A percentile compares a stretch with the other conserved stretches of the same genome.
Conservation (phyloP, 768 basidiomycete genomes). For the Plicaturopsis crispa region DNA sequence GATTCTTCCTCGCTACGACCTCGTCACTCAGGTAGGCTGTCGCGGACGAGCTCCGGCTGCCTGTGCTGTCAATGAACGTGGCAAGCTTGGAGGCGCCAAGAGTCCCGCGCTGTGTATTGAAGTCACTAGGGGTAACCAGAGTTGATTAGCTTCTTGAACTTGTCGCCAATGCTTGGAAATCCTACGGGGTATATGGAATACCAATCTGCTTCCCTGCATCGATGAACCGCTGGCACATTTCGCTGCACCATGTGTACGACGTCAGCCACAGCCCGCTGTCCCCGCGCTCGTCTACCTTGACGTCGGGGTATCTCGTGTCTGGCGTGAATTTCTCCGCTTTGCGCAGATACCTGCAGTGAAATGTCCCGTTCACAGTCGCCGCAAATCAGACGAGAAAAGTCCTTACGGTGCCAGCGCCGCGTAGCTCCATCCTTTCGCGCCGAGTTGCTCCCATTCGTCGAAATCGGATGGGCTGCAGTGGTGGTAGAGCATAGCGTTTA, state of each 20-base stretch:
- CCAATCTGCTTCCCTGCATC: no score
- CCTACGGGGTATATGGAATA: no score
- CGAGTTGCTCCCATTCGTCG: conserved; percentile 8
- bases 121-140: conserved; percentile 4
- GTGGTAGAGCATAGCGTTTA: conserved; percentile 8
- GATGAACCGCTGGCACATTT: not conserved
- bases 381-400: not conserved
- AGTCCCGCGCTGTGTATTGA: conserved; percentile 3
- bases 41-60: conserved; percentile 8
- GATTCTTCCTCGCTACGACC: conserved; percentile 5
- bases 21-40: conserved; percentile 8
- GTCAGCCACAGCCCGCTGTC: not conserved
- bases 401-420: conserved; percentile 2
- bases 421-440: conserved; percentile 4
- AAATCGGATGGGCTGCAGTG: conserved; percentile 7
- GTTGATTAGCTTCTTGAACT: no score
- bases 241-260: not conserved
- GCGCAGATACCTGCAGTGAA: not conserved
- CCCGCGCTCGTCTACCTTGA: not conserved
- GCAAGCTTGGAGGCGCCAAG: conserved; percentile 3
- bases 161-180: no score
- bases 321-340: not conserved
- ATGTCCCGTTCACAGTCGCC: not conserved
- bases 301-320: not conserved
- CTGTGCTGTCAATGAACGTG: conserved; percentile 7